Evolutionary conservation across 805 yeast species (phyloP).

Genomic region (Yarrowia sp.): DNA sequence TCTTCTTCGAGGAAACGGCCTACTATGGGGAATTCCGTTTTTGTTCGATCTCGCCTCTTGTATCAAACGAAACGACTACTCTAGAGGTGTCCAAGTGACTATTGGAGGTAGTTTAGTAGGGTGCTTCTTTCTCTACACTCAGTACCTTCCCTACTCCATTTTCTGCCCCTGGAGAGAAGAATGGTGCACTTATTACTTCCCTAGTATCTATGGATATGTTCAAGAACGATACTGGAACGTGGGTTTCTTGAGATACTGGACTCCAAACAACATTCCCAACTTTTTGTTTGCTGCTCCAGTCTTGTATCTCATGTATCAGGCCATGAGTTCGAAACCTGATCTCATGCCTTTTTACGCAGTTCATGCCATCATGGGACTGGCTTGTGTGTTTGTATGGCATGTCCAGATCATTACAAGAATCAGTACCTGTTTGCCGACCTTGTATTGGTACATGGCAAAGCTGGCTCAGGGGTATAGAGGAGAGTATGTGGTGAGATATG

Average conservation of each 20-base stretch:
- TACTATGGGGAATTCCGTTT: slow-evolving; percentile 68
- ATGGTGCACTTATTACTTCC: slow-evolving; percentile 67
- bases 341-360: slow-evolving; percentile 42
- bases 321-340: slow-evolving; percentile 37
- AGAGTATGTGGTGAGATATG: slow-evolving; percentile 40
- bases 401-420: slow-evolving; percentile 83
- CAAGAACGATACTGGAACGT: slow-evolving; percentile 81
- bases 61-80: background rate
- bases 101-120: slow-evolving; percentile 59
- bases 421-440: slow-evolving; percentile 71
- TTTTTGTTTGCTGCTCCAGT: slow-evolving; percentile 73
- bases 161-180: slow-evolving; percentile 72
- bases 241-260: slow-evolving; percentile 84
- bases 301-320: slow-evolving; percentile 39
- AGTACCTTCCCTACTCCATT: slow-evolving; percentile 51
- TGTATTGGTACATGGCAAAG: slow-evolving; percentile 64
- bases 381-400: slow-evolving; percentile 66
- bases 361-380: slow-evolving; percentile 42
- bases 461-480: background rate
- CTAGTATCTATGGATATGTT: slow-evolving; percentile 65
- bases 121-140: slow-evolving; percentile 46
- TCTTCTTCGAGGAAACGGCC: slow-evolving; percentile 70
- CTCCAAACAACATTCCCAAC: slow-evolving; percentile 74
- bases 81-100: slow-evolving; percentile 34
- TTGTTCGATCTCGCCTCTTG: slow-evolving; percentile 51